Conservation (phyloP, 2,329 filamentous ascomycete genomes). For the Teratosphaeria viscida region DNA sequence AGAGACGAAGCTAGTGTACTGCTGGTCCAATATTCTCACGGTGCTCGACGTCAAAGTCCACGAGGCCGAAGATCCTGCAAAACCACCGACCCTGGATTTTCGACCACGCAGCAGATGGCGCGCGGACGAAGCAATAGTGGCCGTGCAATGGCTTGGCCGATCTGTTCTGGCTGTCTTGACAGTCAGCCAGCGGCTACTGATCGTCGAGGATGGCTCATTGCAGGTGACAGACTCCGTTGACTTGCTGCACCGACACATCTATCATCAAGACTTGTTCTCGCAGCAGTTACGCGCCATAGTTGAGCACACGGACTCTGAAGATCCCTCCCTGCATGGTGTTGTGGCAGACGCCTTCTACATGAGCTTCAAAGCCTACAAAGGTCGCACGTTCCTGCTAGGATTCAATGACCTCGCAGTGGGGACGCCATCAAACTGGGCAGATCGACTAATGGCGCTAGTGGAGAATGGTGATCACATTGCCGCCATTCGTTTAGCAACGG, state of each 20-base stretch:
- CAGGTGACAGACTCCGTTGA: slow-evolving; percentile 93
- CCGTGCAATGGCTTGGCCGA: slow-evolving; percentile 90
- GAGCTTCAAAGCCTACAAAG: slow-evolving; percentile 94
- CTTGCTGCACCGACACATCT: slow-evolving; percentile 82
- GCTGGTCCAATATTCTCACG: slow-evolving; percentile 96
- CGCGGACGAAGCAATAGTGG: slow-evolving; percentile 88
- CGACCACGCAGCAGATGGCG: slow-evolving; percentile 78
- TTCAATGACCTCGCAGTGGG: slow-evolving; percentile 89
- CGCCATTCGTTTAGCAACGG: slow-evolving; percentile 80
- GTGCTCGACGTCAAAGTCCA: slow-evolving; percentile 79
- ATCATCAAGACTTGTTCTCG: slow-evolving; percentile 83
- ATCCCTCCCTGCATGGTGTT: slow-evolving; percentile 84
- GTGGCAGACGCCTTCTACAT: slow-evolving; percentile 96
- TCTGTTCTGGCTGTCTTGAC: slow-evolving; percentile 88
- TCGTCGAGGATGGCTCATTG: slow-evolving; percentile 81
- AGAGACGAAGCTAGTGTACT: slow-evolving; percentile 85
- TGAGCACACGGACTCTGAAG: slow-evolving; percentile 78
- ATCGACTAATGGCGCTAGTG: slow-evolving; percentile 86
- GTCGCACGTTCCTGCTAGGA: slow-evolving; percentile 82
- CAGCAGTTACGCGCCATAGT: slow-evolving; percentile 73
- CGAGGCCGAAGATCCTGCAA: slow-evolving; percentile 51
- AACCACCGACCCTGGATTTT: slow-evolving; percentile 69
- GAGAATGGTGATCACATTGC: slow-evolving; percentile 92
- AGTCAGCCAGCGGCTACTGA: slow-evolving; percentile 84
- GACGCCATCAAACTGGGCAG: slow-evolving; percentile 91